phyloP scores from a whole-genome alignment of 495 filamentous ascomycete genomes.

The Penicillium steckii region DNA sequence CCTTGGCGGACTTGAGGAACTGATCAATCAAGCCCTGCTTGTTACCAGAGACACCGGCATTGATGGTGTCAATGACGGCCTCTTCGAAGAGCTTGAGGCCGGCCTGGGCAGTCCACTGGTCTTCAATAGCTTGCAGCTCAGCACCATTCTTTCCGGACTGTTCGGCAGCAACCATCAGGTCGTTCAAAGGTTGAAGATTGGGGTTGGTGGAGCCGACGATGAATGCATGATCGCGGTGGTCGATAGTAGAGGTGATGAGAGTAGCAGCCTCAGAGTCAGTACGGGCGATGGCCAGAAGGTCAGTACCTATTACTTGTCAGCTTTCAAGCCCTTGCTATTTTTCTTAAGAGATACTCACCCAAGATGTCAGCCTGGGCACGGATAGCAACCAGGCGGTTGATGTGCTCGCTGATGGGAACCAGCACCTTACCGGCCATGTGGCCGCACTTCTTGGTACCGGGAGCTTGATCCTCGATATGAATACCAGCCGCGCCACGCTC shows the following conservation, averaged over 20 bases:
- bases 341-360: slow-evolving; percentile 52
- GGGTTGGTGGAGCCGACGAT: slow-evolving; percentile 89
- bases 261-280: slow-evolving; percentile 98
- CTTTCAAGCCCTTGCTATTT: not conserved
- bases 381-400: slow-evolving; percentile 96
- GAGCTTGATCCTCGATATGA: slow-evolving; percentile 98
- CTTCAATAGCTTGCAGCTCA: slow-evolving; percentile 88
- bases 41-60: slow-evolving; percentile 59
- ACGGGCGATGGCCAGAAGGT: slow-evolving; percentile 87
- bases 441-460: slow-evolving; percentile 98
- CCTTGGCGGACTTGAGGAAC: slow-evolving; percentile 65
- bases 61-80: slow-evolving; percentile 81
- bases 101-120: slow-evolving; percentile 81
- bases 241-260: slow-evolving; percentile 94
- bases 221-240: slow-evolving; percentile 91
- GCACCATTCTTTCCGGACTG: slow-evolving; percentile 75
- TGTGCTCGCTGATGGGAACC: slow-evolving; percentile 96
- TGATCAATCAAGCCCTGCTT: slow-evolving; percentile 64
- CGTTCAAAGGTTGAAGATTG: slow-evolving; percentile 76
- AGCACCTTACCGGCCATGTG: slow-evolving; percentile 99
- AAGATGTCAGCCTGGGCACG: slow-evolving; percentile 98
- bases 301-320: slow-evolving; percentile 51
- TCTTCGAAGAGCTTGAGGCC: slow-evolving; percentile 88
- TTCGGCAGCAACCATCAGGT: slow-evolving; percentile 88
- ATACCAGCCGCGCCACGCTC: slow-evolving; percentile 97